A percentile compares a stretch with the other conserved stretches of the same genome.
Conservation (phyloP, 345 rosid genomes). For the Carallia pectinifolia region DNA sequence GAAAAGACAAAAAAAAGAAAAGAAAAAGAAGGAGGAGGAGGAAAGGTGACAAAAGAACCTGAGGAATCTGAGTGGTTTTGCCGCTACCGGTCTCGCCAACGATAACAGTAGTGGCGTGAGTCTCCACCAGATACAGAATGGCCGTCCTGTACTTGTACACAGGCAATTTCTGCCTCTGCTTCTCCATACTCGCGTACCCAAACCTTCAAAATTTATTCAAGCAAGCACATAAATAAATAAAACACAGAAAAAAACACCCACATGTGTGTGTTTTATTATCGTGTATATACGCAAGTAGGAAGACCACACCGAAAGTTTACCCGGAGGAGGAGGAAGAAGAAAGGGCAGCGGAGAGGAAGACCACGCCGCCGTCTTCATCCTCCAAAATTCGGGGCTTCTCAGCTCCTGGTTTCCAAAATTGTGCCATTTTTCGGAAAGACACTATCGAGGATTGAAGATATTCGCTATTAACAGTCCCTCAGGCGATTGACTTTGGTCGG, state of each 20-base stretch:
- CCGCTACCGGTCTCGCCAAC: constrained; percentile 99
- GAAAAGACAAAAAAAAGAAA: background rate
- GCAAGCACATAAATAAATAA: background rate
- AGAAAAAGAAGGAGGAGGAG: too few species aligned
- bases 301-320: constrained; percentile 26
- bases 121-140: constrained; percentile 81
- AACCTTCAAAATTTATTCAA: constrained; percentile 30
- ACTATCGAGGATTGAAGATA: too few species aligned
- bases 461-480: too few species aligned
- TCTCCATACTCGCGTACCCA: constrained; percentile 73
- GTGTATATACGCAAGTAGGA: too few species aligned
- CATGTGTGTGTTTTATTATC: too few species aligned
- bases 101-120: constrained; percentile 82
- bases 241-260: background rate
- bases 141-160: constrained; percentile 77
- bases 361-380: constrained; percentile 93
- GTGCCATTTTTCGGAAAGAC: constrained; percentile 44
- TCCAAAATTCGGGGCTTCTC: constrained; percentile 82
- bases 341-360: constrained; percentile 49
- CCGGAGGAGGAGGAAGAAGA: constrained; percentile 60
- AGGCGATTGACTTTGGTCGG: too few species aligned
- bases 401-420: constrained; percentile 90
- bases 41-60: constrained; percentile 42
- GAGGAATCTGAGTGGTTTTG: constrained; percentile 95
- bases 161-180: constrained; percentile 85